Conservation (phyloP, 1,284 basidiomycete genomes). For the Rhodotorula glutinis region DNA sequence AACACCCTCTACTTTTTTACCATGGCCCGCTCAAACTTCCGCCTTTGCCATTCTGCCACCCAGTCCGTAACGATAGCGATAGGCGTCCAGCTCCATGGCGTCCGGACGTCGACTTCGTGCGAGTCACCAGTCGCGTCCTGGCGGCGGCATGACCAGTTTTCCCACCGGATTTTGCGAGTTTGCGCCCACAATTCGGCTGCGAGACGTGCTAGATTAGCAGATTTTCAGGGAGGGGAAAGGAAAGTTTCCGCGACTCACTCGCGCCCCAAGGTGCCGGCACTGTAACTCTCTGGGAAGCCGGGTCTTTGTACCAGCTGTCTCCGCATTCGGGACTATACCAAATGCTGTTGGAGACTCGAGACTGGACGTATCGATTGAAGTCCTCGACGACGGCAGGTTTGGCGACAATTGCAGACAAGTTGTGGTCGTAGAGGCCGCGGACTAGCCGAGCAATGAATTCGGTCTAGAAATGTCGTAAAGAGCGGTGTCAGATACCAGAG, state of each 20-base stretch:
- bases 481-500: no score
- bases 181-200: constrained; percentile 31
- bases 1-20: constrained; percentile 2
- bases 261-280: constrained; percentile 25
- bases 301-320: constrained; percentile 25
- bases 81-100: constrained; percentile 16
- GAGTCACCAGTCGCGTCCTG: not conserved
- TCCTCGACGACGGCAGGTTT: constrained; percentile 11
- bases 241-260: constrained; percentile 8
- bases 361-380: constrained; percentile 20
- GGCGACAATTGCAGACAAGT: constrained; percentile 28
- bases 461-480: constrained; percentile 4
- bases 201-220: not conserved
- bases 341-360: constrained; percentile 9
- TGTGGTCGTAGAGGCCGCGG: constrained; percentile 18
- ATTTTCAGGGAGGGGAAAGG: no score
- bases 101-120: not conserved
- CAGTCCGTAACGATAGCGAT: constrained; percentile 1
- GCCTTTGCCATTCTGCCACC: not conserved
- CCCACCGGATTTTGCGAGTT: constrained; percentile 19
- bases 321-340: constrained; percentile 11
- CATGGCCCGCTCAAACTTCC: constrained; percentile 7
- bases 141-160: constrained; percentile 17
- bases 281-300: constrained; percentile 13
- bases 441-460: constrained; percentile 30